Base-by-base conservation (phyloP, 2,329 filamentous ascomycete genomes). In the Colletotrichum eleusines region DNA sequence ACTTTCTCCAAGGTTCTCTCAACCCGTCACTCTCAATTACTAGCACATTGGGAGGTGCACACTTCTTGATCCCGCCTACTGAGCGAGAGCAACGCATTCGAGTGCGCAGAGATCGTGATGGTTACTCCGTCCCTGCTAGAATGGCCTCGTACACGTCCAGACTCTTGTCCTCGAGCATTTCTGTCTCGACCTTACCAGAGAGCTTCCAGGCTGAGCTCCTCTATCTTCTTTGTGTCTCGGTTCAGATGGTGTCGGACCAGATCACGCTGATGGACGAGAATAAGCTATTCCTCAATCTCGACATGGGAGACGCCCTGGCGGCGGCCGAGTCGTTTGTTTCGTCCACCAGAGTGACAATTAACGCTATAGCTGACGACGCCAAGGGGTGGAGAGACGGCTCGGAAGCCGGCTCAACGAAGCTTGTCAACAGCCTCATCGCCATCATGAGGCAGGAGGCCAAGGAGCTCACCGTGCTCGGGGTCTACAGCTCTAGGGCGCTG, bases 11-110 rank as follows among this genome's bases (percentile, higher is more conserved):
- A 38, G 77, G 80, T 1, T 75, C 82, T 1, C 86, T 90, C 2
- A 88, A 89, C 71, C 84, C 88, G 6, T 90, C 93, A 0, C 81
- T 97, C 3, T 89, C 93, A 0, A 88, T 97, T 5, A 93, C 91
- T 2, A 95, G 90, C 76, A 86, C 86, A 31, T 83, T 97, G 8
- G 90, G 89, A 0, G 94, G 94, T 4, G 89, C 89, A 0, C 87
- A 92, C 7, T 90, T 92, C 73, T 81, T 97, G 3, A 84, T 92
- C 0, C 78, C 82, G 5, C 65, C 77, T 0, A 64, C 76, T 33
- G 74, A 70, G 55, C 72, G 73, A n/a, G 23, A 58, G 2, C 68
- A 68, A 76, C 69, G 69, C 20, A 28, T 71, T 40, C 72, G 78
- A 5, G 73, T 87, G 20, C 77, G 82, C 40, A 85, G 91, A 53